Evolutionary conservation across 2,329 filamentous ascomycete genomes (phyloP).

Genomic region (Ascochyta viciae-villosae): DNA sequence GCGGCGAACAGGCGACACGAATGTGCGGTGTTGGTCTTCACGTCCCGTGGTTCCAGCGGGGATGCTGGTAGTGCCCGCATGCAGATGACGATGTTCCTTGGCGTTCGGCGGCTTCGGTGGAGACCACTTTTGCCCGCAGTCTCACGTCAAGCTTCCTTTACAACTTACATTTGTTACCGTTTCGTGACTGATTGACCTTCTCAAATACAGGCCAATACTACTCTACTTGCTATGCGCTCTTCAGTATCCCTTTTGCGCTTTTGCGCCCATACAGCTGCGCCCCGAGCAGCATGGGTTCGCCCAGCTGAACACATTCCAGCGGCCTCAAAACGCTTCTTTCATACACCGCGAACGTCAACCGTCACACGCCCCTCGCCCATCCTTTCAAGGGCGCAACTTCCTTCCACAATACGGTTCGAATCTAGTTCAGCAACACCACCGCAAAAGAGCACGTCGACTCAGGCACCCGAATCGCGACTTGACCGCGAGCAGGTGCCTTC

Average conservation of each 20-base stretch:
- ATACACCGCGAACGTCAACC: slow-evolving; percentile 40
- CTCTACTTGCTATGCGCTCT: slow-evolving; percentile 31
- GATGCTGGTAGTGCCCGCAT: slow-evolving; percentile 18
- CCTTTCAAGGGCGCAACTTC: slow-evolving; percentile 18
- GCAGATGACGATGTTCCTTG: slow-evolving; percentile 26
- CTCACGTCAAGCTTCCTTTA: slow-evolving; percentile 3
- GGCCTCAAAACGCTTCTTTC: slow-evolving; percentile 32
- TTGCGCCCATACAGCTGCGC: slow-evolving; percentile 26
- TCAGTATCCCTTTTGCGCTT: slow-evolving; percentile 33
- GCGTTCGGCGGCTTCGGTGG: slow-evolving; percentile 15
- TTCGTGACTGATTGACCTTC: neutral
- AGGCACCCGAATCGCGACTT: slow-evolving; percentile 44
- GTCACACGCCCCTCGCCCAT: slow-evolving; percentile 25
- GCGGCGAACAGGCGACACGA: neutral
- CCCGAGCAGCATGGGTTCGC: slow-evolving; percentile 21
- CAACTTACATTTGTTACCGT: neutral
- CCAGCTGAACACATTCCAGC: slow-evolving; percentile 34
- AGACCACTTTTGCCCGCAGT: slow-evolving; percentile 16
- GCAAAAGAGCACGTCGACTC: slow-evolving; percentile 34
- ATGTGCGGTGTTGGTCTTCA: slow-evolving; percentile 10
- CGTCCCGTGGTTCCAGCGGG: slow-evolving; percentile 9
- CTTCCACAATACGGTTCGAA: slow-evolving; percentile 31
- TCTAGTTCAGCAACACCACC: slow-evolving; percentile 31
- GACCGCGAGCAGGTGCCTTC: slow-evolving; percentile 62
- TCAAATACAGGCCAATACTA: neutral